Evolutionary conservation across 1,139 yeast species (phyloP), one percentile per base, ranked within the genome.

Genomic region (Pichia cactophila): DNA sequence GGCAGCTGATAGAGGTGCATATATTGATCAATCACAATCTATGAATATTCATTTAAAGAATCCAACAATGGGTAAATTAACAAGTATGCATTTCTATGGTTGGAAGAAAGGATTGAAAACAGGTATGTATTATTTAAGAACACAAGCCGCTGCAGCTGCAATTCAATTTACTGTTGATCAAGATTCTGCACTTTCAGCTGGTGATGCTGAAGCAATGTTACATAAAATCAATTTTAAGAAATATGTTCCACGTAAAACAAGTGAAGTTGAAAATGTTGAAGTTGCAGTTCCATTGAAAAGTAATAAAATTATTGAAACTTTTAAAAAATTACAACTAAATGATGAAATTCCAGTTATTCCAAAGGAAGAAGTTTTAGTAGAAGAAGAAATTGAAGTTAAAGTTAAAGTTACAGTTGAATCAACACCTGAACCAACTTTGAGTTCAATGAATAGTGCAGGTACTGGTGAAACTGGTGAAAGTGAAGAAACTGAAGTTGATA

Each of bases 101-200:
- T 78, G 83, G 83, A 75, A 77, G 68, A 77, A 74, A 61, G 83
- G 83, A 42, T 71, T 78, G 55, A 78, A 78, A 66, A 78, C 83
- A 42, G 83, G 83, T 56, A 78, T 78, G 81, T 78, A 78, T 64
- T 78, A 78, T 60, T 69, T 78, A 58, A 70, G 83, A 67, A 78
- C 83, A 5, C 82, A 78, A 64, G 81, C 82, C 54, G 83, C 83
- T 43, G 70, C 81, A 40, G 75, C 80, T 56, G 82, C 83, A 46
- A 78, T 78, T 60, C 82, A 78, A 62, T 78, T 78, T 60, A 78
- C 83, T 26, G 76, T 78, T 50, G 81, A 77, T 60, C 71, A 57
- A 45, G 55, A 57, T 45, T 55, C 63, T 42, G 69, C 76, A 64
- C 66, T 72, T 28, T 62, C 67, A 58, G 88, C 87, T 46, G 75